Base-by-base conservation (phyloP, 83 land plant genomes). In the Picea engelmannii region DNA sequence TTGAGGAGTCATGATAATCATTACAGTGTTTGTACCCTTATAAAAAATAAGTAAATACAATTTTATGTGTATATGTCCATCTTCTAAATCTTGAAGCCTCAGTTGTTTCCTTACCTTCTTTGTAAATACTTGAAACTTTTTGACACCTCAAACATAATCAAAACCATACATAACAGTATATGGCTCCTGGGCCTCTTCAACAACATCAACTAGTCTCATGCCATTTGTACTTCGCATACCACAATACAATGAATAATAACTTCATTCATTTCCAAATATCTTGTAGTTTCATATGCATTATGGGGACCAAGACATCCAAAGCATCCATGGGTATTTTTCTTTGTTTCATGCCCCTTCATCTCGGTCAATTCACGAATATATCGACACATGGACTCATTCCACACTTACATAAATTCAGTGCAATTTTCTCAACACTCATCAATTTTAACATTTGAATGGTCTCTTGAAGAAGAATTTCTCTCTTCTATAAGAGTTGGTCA, bases 281-380 rank as follows among this genome's bases (percentile, higher is more conserved):
- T 89, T 4, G 99, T 99, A 80, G 96, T 98, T 25, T 99, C 95
- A 88, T 98, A 98, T 3, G 99, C 99, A 89, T 98, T 99, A 80
- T 98, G 99, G 13, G 99, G 99, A 9, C 99, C 99, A 80, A 98
- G 99, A 80, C 99, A 99, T 68, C 99, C 99, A 84, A 98, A 98
- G 89, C 99, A 98, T 80, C 94, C 97, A 80, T 96, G 90, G 5
- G 97, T 87, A 84, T 98, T 99, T 78, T 94, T 89, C 80, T 83
- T 92, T 31, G 99, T 96, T 79, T 98, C 99, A 81, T 93, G 93
- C 16, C 99, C 99, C 76, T 96, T 98, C 99, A 98, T 98, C 82
- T 98, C 99, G 11, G 99, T 98, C 70, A 98, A 83, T 82, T 98
- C 94, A 4, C 97, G 93, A 66, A 98, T 98, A 13, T 97, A 98